Base-by-base conservation (phyloP, 2,329 filamentous ascomycete species). In the Alternaria tenuissima region DNA sequence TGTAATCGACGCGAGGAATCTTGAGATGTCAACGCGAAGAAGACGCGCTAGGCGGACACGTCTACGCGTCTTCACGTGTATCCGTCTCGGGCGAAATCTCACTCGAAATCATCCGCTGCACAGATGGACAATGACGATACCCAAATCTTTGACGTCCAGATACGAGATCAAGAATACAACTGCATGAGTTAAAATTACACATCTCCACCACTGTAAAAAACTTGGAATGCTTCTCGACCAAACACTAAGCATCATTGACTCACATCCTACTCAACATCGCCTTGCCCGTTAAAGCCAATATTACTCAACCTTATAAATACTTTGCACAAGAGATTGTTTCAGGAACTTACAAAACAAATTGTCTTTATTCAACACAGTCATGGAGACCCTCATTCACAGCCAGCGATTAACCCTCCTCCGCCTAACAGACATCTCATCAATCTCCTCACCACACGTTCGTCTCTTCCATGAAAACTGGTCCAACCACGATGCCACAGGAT, bases 381-480 rank as follows among this genome's bases (percentile, higher is more conserved):
- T 56, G 41, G 36, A 18, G 16, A 18, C 22, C 32, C 34, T 39
- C 43, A 6, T 72, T 42, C 39, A 65, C 2, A 76, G 70, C 3
- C 56, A 60, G 1, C 64, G 72, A 11, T 66, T 76, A 11, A 62
- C 53, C n/a, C 66, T 76, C 6, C 61, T 71, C 14, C 32, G 59
- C 7, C 61, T 76, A 11, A 70, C 65, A 24, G 59, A 71, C 47
- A 69, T 64, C 8, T 52, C 63, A 3, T 32, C 32, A 3, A 59
- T 53, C 8, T 69, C 32, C 32, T 36, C 32, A 16, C 32, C 32
- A 11, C 72, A 75, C 49, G 47, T 74, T 14, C 60, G 64, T 44
- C 71, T 69, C 67, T 75, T 75, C 57, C 72, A 76, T 39, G 61
- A 69, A 32, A 57, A 66, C 34, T 74, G 72, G 71, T 59, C 48